Evolutionary conservation across 2,329 filamentous ascomycete species (phyloP), one percentile per base, ranked within the genome.

Genomic region (Alternaria postmessia): DNA sequence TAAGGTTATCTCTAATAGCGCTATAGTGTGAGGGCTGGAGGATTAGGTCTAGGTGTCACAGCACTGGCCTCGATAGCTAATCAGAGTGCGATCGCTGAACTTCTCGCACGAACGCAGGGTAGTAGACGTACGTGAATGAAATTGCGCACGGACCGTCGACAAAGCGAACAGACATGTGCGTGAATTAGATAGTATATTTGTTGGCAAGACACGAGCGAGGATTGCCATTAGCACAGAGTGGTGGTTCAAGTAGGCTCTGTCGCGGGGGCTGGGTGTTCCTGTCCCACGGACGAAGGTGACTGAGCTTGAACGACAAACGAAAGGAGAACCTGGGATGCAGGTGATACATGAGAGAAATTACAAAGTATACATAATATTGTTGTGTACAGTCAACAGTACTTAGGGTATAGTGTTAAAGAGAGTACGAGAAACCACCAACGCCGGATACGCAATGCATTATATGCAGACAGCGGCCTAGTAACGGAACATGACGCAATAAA

Each of bases 321-420:
- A 57, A 41, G 38, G 20, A 48, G 20, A 12, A 38, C 14, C 18
- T 30, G 39, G 14, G n/a, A 6, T 51, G 9, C 30, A 24, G 32
- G 36, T 51, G 53, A 47, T 53, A 48, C 36, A 56, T 20, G 22
- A 36, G 22, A 36, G 49, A 54, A 43, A 63, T 61, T 63, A 63
- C 39, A 63, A 47, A 53, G 22, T 57, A 57, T 54, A 48, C 26
- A 48, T 49, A 26, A 44, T 16, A 52, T 57, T 49, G 49, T 51
- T 54, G 44, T 51, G 42, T 56, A 46, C 38, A 57, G 30, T 47
- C 57, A 60, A 60, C 47, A 30, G 24, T 54, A 24, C 26, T 34
- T 36, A 47, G 61, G 61, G 54, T 63, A 63, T 63, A 57, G 41
- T 54, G 34, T 56, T 16, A 57, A 49, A 41, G 61, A 61, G 57